Conservation (phyloP, 257 asterid species). For the Orobanche coerulescens region DNA sequence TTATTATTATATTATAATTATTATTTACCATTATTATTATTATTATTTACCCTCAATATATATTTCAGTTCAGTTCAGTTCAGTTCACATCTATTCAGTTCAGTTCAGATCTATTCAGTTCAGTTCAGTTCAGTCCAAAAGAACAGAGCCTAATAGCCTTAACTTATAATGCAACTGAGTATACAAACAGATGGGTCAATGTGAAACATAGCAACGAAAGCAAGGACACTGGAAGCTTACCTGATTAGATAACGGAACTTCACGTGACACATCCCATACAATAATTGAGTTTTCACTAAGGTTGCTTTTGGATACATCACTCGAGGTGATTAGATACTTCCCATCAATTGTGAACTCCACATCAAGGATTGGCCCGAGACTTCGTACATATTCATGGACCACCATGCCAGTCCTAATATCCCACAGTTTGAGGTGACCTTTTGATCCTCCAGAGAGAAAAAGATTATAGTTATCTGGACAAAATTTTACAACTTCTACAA, state of each 20-base stretch:
- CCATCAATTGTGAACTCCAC: constrained; percentile 72
- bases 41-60: too few relatives aligned
- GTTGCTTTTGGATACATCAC: constrained; percentile 73
- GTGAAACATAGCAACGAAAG: neutral
- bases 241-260: constrained; percentile 87
- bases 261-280: constrained; percentile 84
- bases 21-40: too few relatives aligned
- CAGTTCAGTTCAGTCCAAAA: too few relatives aligned
- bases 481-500: constrained; percentile 68
- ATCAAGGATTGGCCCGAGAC: constrained; percentile 84
- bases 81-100: too few relatives aligned
- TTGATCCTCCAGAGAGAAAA: constrained; percentile 86
- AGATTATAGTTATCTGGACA: constrained; percentile 62
- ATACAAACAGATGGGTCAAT: neutral
- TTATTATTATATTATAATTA: too few relatives aligned
- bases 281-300: constrained; percentile 78
- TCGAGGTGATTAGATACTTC: constrained; percentile 62
- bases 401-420: constrained; percentile 64
- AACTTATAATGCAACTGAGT: neutral
- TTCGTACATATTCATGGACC: constrained; percentile 61
- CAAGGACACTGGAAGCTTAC: constrained; percentile 25
- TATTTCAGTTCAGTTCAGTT: too few relatives aligned
- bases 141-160: too few relatives aligned
- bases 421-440: constrained; percentile 80
- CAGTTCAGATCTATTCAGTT: too few relatives aligned